phyloP scores from a whole-genome alignment of 2,329 filamentous ascomycete genomes.

The Penicillium sp. region DNA sequence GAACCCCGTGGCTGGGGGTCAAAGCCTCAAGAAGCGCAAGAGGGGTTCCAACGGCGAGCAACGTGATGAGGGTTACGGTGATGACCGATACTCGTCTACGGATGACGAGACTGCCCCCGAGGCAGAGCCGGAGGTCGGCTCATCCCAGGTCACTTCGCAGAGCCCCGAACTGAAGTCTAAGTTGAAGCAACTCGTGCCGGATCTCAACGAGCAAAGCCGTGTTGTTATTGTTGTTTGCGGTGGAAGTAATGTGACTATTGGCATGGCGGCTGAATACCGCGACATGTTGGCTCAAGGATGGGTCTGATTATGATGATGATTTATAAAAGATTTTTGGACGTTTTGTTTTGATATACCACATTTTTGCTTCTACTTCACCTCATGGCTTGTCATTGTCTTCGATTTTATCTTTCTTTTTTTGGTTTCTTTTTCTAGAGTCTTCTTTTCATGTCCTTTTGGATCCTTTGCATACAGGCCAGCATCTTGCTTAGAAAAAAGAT shows the following conservation, averaged over 20 bases:
- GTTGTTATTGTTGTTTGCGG: slow-evolving; percentile 88
- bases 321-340: slow-evolving; percentile 8
- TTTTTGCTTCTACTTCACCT: slow-evolving; percentile 4
- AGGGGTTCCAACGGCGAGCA: slow-evolving; percentile 16
- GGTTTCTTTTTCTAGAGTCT: slow-evolving; percentile 1
- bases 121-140: slow-evolving; percentile 19
- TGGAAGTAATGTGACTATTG: slow-evolving; percentile 68
- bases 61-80: slow-evolving; percentile 41
- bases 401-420: neutral
- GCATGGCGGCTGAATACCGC: slow-evolving; percentile 64
- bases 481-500: slow-evolving; percentile 6
- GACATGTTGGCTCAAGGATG: slow-evolving; percentile 48
- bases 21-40: slow-evolving; percentile 36
- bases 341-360: slow-evolving; percentile 8
- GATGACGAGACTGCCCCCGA: slow-evolving; percentile 33
- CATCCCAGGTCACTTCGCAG: neutral
- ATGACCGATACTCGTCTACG: slow-evolving; percentile 36
- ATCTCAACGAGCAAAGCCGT: slow-evolving; percentile 67
- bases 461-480: slow-evolving; percentile 13
- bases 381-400: neutral
- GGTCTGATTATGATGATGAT: slow-evolving; percentile 26
- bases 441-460: neutral
- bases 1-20: slow-evolving; percentile 12
- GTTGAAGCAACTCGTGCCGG: slow-evolving; percentile 65
- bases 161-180: slow-evolving; percentile 38